Evolutionary conservation across 495 filamentous ascomycete species (phyloP).

Genomic region (Penicillium cataractarum): DNA sequence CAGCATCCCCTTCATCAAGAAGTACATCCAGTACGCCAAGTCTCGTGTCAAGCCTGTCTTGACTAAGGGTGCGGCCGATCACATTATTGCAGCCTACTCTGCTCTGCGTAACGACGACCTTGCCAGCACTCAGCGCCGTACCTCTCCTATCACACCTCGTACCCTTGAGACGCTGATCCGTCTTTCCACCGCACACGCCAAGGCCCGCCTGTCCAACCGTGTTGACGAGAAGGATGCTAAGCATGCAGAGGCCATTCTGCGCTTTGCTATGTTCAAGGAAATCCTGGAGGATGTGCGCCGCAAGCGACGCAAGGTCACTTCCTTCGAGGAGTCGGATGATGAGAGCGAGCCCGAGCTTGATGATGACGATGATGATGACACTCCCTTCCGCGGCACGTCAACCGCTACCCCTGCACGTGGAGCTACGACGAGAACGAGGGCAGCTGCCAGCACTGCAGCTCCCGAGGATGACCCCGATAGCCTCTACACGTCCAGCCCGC

Average conservation of each 20-base stretch:
- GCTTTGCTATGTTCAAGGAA: constrained; percentile 98
- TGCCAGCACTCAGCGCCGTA: constrained; percentile 89
- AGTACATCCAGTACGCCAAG: constrained; percentile 99
- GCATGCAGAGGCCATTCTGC: constrained; percentile 84
- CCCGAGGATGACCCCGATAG: constrained; percentile 49
- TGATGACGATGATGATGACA: constrained; percentile 39
- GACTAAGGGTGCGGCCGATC: constrained; percentile 89
- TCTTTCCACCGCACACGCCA: constrained; percentile 94
- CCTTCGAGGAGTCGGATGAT: constrained; percentile 53
- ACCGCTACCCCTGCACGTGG: constrained; percentile 39
- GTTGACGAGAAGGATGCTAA: constrained; percentile 91
- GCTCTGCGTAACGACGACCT: constrained; percentile 95
- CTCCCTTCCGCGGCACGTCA: constrained; percentile 33
- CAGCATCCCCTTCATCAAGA: constrained; percentile 98
- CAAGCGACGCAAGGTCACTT: constrained; percentile 64
- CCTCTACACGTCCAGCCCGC: constrained; percentile 60
- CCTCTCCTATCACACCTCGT: constrained; percentile 93
- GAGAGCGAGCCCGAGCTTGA: constrained; percentile 45
- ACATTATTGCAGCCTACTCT: constrained; percentile 91
- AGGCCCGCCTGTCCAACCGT: constrained; percentile 85
- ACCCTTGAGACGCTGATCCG: constrained; percentile 97
- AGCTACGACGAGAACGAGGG: constrained; percentile 48
- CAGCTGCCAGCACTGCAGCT: constrained; percentile 37
- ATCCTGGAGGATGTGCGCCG: constrained; percentile 84
- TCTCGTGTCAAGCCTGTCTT: constrained; percentile 86